Base-by-base conservation (phyloP, 208 protist genomes). In the Leptomonas seymouri region DNA sequence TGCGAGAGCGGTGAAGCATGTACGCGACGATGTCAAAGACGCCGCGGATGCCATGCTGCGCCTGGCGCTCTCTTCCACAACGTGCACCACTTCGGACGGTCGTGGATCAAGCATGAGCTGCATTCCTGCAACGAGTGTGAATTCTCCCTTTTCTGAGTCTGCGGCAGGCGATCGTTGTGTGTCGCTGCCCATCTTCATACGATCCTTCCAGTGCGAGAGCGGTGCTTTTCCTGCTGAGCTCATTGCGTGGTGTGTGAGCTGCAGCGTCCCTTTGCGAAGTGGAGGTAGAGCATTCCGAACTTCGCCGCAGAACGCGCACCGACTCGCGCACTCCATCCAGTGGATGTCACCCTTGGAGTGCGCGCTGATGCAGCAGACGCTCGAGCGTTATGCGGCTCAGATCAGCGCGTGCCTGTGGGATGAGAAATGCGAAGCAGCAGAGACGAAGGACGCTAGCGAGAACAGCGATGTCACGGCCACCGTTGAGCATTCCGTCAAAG, bases 341-440 rank as follows among this genome's bases (percentile, higher is more conserved):
- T 76, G 71, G 71, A 76, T 76, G 71, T 70, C 71, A 21, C 71
- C 71, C 16, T n/a, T 76, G 14, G 71, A 76, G 48, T 76, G 71
- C 25, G 71, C 71, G 20, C 25, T 53, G 18, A 27, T 76, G 18
- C 71, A 76, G 50, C 48, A 66, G 25, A 50, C 67, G 16, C 62
- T 76, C 3, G 18, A 30, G 54, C 67, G 62, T 14, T 76, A 76
- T 23, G 30, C 36, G 4, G 46, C 3, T 1, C 46, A 66, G n/a
- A n/a, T 66, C 25, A 56, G 60, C 60, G 48, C 44, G 0, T 53
- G 45, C 28, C 15, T 41, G 58, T 15, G 28, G 25, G 16, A 7
- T 11, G 9, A 0, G 9, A 39, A 55, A 0, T 20, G 3, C 4
- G 42, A 64, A 16, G 36, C n/a, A 44, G 28, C 12, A 23, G 41